A percentile compares a stretch with the other conserved stretches of the same genome.
phyloP scores from a whole-genome alignment of 805 yeast genomes.

The Candida rishiriensis region DNA sequence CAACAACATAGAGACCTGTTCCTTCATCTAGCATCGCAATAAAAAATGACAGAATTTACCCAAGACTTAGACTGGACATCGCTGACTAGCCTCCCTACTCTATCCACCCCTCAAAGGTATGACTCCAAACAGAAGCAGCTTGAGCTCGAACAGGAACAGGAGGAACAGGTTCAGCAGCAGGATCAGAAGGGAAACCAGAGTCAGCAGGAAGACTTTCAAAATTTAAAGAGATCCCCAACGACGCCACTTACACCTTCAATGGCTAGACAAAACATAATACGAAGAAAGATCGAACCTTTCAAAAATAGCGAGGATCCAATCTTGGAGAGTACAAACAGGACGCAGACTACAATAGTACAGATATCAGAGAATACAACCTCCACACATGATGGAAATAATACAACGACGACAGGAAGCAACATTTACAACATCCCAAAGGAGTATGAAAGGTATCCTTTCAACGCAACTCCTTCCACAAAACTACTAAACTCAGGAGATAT shows the following conservation, averaged over 20 bases:
- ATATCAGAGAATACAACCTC: background rate
- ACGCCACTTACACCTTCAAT: constrained; percentile 30
- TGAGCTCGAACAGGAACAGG: background rate
- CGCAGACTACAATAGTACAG: constrained; percentile 1
- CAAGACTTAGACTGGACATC: background rate
- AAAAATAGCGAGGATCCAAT: constrained; percentile 1
- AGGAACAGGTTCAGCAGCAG: too few species aligned
- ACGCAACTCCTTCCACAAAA: background rate
- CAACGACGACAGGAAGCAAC: background rate
- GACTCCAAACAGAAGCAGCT: background rate
- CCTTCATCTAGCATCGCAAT: too few species aligned
- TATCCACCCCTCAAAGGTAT: background rate
- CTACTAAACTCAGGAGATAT: background rate
- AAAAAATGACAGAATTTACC: background rate
- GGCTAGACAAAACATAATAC: constrained; percentile 21
- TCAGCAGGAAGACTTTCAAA: constrained; percentile 2
- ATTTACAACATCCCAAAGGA: background rate
- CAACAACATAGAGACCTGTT: too few species aligned
- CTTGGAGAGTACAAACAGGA: constrained; percentile 1
- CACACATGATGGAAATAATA: background rate
- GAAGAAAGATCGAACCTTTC: constrained; percentile 16
- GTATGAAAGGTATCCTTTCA: constrained; percentile 1
- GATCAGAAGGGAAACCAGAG: background rate
- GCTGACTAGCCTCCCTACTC: background rate
- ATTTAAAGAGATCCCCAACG: constrained; percentile 27